phyloP scores from a whole-genome alignment of 352 stramenopile genomes.

The Pythium diclinum region DNA sequence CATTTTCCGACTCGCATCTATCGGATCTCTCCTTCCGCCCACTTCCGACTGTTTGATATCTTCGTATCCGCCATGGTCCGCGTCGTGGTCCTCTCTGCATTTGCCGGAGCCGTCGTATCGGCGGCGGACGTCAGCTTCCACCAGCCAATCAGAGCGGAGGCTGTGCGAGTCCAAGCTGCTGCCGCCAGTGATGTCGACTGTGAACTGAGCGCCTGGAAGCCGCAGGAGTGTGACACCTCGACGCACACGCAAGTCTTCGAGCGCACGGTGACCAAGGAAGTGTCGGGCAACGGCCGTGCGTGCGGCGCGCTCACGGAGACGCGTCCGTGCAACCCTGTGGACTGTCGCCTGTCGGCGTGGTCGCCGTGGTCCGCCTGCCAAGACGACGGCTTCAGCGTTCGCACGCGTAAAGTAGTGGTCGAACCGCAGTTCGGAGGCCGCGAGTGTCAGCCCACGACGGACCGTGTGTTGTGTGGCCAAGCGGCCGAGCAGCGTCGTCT shows the following conservation, averaged over 20 bases:
- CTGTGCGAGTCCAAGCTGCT: too few relatives aligned
- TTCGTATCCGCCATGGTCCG: neutral
- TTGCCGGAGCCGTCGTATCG: neutral
- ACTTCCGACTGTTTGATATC: neutral
- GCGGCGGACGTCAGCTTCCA: too few relatives aligned
- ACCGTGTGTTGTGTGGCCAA: neutral
- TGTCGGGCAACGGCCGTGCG: neutral
- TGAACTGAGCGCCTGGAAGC: neutral
- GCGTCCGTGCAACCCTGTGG: neutral
- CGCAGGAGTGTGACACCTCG: neutral
- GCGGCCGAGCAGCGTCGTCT: neutral
- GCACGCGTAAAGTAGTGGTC: neutral
- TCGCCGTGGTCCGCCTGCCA: neutral
- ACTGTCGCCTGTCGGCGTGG: neutral
- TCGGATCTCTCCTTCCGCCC: neutral
- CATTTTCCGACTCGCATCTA: neutral
- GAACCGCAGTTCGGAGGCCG: neutral
- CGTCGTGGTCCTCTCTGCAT: neutral
- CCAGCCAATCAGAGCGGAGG: too few relatives aligned
- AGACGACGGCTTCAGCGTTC: neutral
- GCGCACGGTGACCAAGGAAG: neutral
- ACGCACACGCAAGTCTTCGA: neutral
- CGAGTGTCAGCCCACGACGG: neutral
- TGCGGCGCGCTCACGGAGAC: neutral
- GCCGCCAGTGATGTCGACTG: neutral